These are phyloP conservation scores for Colletotrichum zoysiae DNA, from an alignment of 2,329 filamentous ascomycete genomes.

Conservation along the genomic window DNA sequence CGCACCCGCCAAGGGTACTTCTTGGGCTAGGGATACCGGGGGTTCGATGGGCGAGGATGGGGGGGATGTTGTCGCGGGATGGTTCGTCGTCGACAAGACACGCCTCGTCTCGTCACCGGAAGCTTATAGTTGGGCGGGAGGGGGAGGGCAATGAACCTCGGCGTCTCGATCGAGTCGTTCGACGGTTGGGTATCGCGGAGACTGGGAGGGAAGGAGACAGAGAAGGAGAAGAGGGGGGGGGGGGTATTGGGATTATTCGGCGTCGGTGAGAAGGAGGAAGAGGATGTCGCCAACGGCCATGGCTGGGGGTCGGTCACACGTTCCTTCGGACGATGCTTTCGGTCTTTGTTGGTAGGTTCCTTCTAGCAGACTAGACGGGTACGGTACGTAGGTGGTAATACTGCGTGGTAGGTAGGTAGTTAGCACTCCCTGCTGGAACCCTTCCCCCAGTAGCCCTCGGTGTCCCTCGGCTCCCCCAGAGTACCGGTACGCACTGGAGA, in stretches of 20 bases:
- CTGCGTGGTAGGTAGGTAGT: background rate
- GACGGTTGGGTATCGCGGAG: constrained; percentile 1
- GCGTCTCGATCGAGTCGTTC: constrained; percentile 4
- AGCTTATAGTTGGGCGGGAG: background rate
- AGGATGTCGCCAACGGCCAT: constrained; percentile 26
- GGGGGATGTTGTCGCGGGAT: background rate
- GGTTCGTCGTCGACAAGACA: background rate
- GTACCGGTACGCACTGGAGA: constrained; percentile 16
- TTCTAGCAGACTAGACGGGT: constrained; percentile 4
- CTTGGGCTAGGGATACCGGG: background rate
- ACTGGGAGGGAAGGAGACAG: background rate
- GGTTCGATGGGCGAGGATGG: background rate
- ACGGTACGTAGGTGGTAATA: no score
- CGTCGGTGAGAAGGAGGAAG: constrained; percentile 18
- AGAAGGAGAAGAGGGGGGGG: no score
- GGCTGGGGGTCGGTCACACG: constrained; percentile 12
- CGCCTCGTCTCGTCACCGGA: constrained; percentile 27
- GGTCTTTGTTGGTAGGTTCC: constrained; percentile 3
- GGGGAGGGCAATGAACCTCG: no score
- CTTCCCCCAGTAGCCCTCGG: background rate
- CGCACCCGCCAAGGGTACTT: constrained; percentile 3
- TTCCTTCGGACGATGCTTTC: constrained; percentile 36
- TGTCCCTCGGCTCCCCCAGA: constrained; percentile 40
- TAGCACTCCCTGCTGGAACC: background rate
- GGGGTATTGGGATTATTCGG: background rate